A percentile compares a stretch with the other conserved stretches of the same genome.
phyloP scores from a whole-genome alignment of 495 filamentous ascomycete genomes.

The Neurospora terricola region DNA sequence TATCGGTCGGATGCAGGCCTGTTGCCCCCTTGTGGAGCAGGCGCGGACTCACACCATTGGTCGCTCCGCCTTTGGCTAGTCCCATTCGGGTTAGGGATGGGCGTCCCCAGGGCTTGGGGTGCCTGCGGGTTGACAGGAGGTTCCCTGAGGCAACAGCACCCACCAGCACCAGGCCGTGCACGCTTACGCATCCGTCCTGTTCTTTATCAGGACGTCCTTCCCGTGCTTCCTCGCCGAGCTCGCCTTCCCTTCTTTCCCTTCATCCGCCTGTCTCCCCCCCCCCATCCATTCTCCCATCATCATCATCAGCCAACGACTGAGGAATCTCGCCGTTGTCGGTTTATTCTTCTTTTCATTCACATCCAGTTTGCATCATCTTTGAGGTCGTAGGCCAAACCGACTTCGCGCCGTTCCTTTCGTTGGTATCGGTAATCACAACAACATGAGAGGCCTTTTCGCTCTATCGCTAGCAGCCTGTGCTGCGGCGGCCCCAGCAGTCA shows the following conservation, averaged over 20 bases:
- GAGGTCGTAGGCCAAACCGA: constrained; percentile 36
- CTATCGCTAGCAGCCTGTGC: constrained; percentile 59
- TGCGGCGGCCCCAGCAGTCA: constrained; percentile 64
- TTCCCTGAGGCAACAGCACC: constrained; percentile 18
- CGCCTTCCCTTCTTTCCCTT: constrained; percentile 18
- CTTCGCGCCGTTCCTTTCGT: constrained; percentile 22
- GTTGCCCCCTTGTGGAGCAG: constrained; percentile 14
- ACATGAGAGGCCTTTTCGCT: constrained; percentile 64
- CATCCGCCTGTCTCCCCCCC: constrained; percentile 16
- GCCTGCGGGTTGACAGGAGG: constrained; percentile 6
- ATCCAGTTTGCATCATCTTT: constrained; percentile 4
- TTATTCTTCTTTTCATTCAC: constrained; percentile 14
- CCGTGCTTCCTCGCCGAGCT: constrained; percentile 22
- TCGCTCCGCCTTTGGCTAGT: constrained; percentile 16
- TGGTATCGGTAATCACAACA: constrained; percentile 18
- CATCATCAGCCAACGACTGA: constrained; percentile 22
- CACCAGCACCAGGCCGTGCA: constrained; percentile 1
- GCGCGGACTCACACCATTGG: constrained; percentile 13
- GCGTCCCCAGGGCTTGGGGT: constrained; percentile 9
- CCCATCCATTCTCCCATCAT: constrained; percentile 29
- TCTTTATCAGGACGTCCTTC: constrained; percentile 24
- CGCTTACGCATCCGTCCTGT: constrained; percentile 18
- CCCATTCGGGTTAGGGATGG: constrained; percentile 6
- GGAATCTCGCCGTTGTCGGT: constrained; percentile 19
- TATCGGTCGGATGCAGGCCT: constrained; percentile 7